These are phyloP conservation scores for Rhizophora mangle DNA, from an alignment of 345 rosid species.

Conservation along the genomic window DNA sequence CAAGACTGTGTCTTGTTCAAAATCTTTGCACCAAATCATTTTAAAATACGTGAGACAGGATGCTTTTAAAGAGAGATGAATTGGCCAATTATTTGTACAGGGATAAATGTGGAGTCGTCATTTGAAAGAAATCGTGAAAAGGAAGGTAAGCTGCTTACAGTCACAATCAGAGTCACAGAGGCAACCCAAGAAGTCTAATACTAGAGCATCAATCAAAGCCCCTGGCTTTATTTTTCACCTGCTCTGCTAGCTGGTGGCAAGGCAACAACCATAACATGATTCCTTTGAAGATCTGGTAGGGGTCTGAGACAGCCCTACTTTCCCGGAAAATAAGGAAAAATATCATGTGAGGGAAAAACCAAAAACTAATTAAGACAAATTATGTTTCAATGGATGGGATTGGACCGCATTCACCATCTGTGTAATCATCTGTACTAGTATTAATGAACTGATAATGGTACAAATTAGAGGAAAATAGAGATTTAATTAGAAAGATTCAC, in stretches of 20 bases:
- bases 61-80: too few relatives aligned
- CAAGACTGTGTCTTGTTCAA: too few relatives aligned
- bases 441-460: constrained; percentile 2
- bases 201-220: not conserved
- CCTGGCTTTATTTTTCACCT: not conserved
- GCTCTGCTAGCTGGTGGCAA: constrained; percentile 3
- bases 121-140: too few relatives aligned
- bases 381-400: not conserved
- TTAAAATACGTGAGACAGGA: too few relatives aligned
- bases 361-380: too few relatives aligned
- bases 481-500: not conserved
- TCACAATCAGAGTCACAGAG: too few relatives aligned
- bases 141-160: too few relatives aligned
- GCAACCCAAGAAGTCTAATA: too few relatives aligned
- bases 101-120: too few relatives aligned
- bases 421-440: not conserved
- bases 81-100: too few relatives aligned
- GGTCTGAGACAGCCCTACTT: constrained; percentile 2
- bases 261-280: constrained; percentile 5
- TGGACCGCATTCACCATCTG: not conserved
- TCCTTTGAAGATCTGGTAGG: constrained; percentile 3
- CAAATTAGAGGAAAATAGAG: not conserved
- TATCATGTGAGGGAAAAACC: not conserved
- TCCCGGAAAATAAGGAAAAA: constrained; percentile 5
- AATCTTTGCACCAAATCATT: too few relatives aligned